Conservation (phyloP, 208 protist genomes). For the Wallacemonas rigidus region DNA sequence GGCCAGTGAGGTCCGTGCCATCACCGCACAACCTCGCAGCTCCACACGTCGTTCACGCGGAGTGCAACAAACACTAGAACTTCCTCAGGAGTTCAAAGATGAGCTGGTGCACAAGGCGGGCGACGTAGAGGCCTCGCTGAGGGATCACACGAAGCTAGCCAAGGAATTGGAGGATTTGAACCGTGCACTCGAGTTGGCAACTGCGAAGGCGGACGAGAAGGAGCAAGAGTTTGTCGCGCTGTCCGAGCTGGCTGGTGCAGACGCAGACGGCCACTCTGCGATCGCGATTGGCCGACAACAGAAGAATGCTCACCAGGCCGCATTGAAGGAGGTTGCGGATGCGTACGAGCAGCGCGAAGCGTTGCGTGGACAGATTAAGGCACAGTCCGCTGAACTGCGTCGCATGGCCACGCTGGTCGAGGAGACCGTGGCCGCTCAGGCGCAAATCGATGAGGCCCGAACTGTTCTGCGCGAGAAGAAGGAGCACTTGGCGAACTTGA, state of each 20-base stretch:
- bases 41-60: constrained; percentile 17
- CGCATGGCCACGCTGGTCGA: constrained; percentile 46
- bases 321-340: constrained; percentile 25
- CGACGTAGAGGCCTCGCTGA: constrained; percentile 33
- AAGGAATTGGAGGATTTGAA: constrained; percentile 31
- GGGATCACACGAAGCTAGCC: constrained; percentile 29
- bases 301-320: constrained; percentile 35
- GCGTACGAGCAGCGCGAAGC: constrained; percentile 52
- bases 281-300: constrained; percentile 24
- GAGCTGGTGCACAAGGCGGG: constrained; percentile 53
- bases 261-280: constrained; percentile 33
- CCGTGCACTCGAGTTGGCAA: constrained; percentile 22
- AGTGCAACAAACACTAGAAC: constrained; percentile 18
- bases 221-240: constrained; percentile 29
- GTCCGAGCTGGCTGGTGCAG: constrained; percentile 34
- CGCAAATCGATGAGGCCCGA: constrained; percentile 50
- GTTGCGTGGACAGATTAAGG: constrained; percentile 39
- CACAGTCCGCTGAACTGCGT: constrained; percentile 46
- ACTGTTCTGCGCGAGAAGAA: constrained; percentile 59
- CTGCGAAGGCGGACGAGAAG: constrained; percentile 33
- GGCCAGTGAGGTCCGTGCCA: constrained; percentile 33
- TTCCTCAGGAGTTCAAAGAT: constrained; percentile 63
- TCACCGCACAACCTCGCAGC: constrained; percentile 22
- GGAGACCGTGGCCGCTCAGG: constrained; percentile 50
- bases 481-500: constrained; percentile 46